Evolutionary conservation across 768 basidiomycete genomes (phyloP), one percentile per base, ranked within the genome.

Genomic region (Lepiota brunneoincarnata): DNA sequence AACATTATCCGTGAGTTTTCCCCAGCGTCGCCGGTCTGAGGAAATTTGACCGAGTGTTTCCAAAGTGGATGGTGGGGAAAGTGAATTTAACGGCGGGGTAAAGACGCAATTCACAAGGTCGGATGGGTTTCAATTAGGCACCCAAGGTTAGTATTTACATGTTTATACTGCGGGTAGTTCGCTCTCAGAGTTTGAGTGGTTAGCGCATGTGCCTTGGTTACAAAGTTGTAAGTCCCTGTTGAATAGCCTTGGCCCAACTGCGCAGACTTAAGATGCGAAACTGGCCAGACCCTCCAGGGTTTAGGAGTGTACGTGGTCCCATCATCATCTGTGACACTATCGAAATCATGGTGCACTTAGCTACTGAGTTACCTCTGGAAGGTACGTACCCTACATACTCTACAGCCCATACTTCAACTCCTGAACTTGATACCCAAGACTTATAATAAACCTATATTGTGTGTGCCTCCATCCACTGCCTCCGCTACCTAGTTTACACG

Each of bases 361-460:
- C 69, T 86, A 7, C 72, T 87, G 44, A 84, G 83, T 64, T 86
- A 88, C 65, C 67, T 85, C 52, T 85, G 78, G 76, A 87, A 83
- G 72, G 83, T 83, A 58, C 23, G 61, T 40, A 18, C 11, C 17
- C 52, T 10, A 10, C 7, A 11, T 26, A n/a, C 38, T 24, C 23
- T 35, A 28, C n/a, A 10, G 18, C 1, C 1, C 36, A 11, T 40
- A 26, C 51, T 45, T 14, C 17, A 17, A 14, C 10, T 23, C 20
- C 23, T 31, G 15, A 42, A 12, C 44, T 37, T 34, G 28, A 23
- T 3, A 12, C 31, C 11, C 20, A 26, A 73, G 70, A 70, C 69
- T 7, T 75, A 75, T 60, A 58, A 58, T 23, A 70, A 72, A 59
- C 80, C 84, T 0, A 82, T 87, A 55, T 83, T 80, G 82, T 80